Base-by-base conservation (phyloP, 768 basidiomycete species). In the Agaricus subrufescens region DNA sequence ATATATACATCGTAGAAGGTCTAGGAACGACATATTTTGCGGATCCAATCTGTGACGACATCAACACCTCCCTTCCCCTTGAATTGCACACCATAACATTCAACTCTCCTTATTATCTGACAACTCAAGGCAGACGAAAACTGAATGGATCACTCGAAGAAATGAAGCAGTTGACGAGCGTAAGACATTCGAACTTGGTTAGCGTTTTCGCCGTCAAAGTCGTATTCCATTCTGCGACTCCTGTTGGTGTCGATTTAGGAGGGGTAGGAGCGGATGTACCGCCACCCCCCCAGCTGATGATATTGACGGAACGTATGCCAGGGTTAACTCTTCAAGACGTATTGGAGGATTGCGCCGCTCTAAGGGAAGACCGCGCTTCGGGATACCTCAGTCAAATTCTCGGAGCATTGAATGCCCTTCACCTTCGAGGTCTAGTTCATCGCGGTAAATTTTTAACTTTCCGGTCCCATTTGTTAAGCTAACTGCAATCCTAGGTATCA, bases 321-420 rank as follows among this genome's bases (percentile, higher is more conserved):
- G 68, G 83, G 0, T 70, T 89, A 56, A 86, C 83, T 0, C 66
- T 94, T 29, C 75, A 83, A 43, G 88, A 91, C 57, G 79, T 94
- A 4, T 71, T 94, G n/a, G 82, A 87, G 58, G 87, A 91, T 62
- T 85, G 82, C 50, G 85, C 88, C 31, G 77, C 73, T n/a, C 70
- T 94, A n/a, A 79, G 83, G 47, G 84, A 89, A 65, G 84, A 85
- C 38, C 77, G 87, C 26, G 86, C 86, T 15, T 76, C 79, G 87
- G 90, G 89, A 56, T 93, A 91, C 62, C 73, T 91, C 1, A 73
- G 73, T 0, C 91, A 94, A 65, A 83, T 91, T 38, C 69, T 93
- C 1, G 78, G 82, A 2, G 91, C 81, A 0, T 67, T 93, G 50
- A 84, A 86, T 56, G 80, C 81, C 0, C 66, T 92, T 1, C 90